Percentiles rank a stretch among this genome's conserved stretches.
These are phyloP conservation scores for Podospora pseudoanserina DNA, from an alignment of 495 filamentous ascomycete genomes.

Conservation along the genomic window DNA sequence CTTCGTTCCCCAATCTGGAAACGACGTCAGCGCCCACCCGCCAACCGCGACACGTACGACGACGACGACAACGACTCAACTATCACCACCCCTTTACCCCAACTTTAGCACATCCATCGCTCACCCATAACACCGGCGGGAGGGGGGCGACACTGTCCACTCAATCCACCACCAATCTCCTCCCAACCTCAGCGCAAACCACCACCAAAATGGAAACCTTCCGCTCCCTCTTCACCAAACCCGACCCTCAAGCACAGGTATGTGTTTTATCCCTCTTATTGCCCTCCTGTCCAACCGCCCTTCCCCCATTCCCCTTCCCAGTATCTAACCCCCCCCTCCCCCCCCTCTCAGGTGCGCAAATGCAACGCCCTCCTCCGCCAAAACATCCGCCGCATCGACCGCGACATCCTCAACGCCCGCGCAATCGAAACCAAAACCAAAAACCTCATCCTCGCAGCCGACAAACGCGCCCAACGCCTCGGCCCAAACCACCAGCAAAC, in stretches of 20 bases:
- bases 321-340: slow-evolving; percentile 4
- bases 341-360: slow-evolving; percentile 73
- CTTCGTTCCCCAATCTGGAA: slow-evolving; percentile 3
- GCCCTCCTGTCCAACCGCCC: neutral
- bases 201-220: slow-evolving; percentile 70
- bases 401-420: slow-evolving; percentile 77
- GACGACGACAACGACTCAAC: neutral
- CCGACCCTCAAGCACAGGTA: slow-evolving; percentile 89
- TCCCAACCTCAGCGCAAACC: neutral
- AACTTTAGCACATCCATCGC: neutral
- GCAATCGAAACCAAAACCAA: slow-evolving; percentile 78
- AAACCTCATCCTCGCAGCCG: slow-evolving; percentile 73
- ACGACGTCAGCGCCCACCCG: slow-evolving; percentile 13
- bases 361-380: slow-evolving; percentile 86
- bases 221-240: slow-evolving; percentile 83
- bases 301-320: neutral
- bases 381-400: slow-evolving; percentile 93
- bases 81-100: neutral
- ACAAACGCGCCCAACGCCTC: slow-evolving; percentile 65
- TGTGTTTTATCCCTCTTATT: slow-evolving; percentile 35
- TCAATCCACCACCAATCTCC: slow-evolving; percentile 1
- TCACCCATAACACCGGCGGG: neutral
- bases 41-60: neutral
- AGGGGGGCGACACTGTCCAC: slow-evolving; percentile 1
- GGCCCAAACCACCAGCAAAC: slow-evolving; percentile 61